Conservation (phyloP, 2,329 filamentous ascomycete species). For the Colletotrichum sp. region DNA sequence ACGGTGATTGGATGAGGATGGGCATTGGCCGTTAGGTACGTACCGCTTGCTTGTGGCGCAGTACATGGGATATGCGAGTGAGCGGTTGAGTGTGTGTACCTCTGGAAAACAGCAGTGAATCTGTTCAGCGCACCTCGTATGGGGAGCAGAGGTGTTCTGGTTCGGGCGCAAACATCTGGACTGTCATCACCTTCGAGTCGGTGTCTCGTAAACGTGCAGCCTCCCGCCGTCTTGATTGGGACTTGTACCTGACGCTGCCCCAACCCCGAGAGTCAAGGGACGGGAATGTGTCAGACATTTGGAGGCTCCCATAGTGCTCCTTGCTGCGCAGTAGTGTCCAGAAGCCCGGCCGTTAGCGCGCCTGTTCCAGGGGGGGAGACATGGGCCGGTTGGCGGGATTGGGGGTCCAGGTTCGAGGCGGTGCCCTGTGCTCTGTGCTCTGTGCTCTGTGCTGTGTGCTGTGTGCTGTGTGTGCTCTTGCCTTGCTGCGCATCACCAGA, state of each 20-base stretch:
- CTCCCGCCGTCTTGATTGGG: neutral
- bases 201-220: neutral
- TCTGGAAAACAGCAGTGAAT: neutral
- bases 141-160: neutral
- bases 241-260: neutral
- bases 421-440: neutral
- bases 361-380: neutral
- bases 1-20: neutral
- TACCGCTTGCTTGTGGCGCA: neutral
- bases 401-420: neutral
- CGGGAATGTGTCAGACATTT: conserved; percentile 2
- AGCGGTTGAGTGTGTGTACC: neutral
- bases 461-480: neutral
- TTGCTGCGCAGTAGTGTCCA: neutral
- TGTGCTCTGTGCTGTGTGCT: neutral
- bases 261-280: neutral
- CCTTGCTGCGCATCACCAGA: neutral
- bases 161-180: neutral
- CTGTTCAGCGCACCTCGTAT: neutral
- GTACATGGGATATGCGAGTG: neutral
- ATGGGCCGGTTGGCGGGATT: neutral
- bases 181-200: neutral
- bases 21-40: conserved; percentile 7
- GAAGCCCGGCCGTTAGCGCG: conserved; percentile 1
- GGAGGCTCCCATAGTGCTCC: neutral